Base-by-base conservation (phyloP, 192 early-diverging fungal genomes). In the Entomortierella chlamydospora region DNA sequence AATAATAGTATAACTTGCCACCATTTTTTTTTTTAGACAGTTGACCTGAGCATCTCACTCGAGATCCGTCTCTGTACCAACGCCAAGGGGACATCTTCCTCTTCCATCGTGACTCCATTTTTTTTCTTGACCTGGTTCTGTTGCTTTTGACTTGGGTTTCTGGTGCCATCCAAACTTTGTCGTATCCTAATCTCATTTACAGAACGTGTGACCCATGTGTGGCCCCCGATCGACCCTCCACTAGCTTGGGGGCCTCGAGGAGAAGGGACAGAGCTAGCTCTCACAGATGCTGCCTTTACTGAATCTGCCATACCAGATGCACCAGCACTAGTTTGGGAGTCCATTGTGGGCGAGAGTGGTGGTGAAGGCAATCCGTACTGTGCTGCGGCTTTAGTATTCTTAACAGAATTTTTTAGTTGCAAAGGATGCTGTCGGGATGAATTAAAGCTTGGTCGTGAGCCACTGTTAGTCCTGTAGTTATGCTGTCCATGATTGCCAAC, bases 51-150 rank as follows among this genome's bases (percentile, higher is more conserved):
- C 39, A 64, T 57, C 1, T 78, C 73, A 28, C 47, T 64, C 8
- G 76, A 79, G 4, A 70, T 57, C 49, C 67, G 37, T 29, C 33
- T 37, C 33, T 66, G 68, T 29, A 79, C 49, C 20, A 79, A 17
- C 2, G 76, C 76, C 41, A 79, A 29, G 25, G 76, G 76, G 5
- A 79, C 57, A 49, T 79, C 76, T 37, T 79, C 76, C 34, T 79
- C 76, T 55, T 64, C 55, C 49, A 33, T 28, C 43, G n/a, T 17
- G 3, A 37, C 49, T 55, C 52, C 52, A 42, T 33, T 39, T 9
- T 37, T 63, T 0, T 52, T 29, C 28, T 51, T 41, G 12, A 34
- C 20, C 60, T 63, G 55, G 5, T 43, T 57, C 23, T 57, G 43
- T 28, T 67, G 64, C 15, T 30, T 20, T 9, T 26, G 64, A 30